Conservation (phyloP, 495 filamentous ascomycete genomes). For the Glarea lozoyensis region DNA sequence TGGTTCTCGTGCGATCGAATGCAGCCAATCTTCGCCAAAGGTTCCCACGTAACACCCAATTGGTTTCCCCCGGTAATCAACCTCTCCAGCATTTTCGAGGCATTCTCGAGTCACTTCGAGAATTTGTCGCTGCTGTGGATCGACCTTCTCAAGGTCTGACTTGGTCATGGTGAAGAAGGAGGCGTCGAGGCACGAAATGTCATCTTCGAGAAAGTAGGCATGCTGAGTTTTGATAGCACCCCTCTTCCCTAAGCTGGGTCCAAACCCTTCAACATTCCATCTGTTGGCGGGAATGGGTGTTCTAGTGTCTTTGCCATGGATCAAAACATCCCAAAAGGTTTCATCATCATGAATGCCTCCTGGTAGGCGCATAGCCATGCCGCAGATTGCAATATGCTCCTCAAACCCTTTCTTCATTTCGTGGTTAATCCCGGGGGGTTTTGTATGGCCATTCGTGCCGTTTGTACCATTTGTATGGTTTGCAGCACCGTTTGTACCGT, state of each 20-base stretch:
- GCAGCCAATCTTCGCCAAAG: constrained; percentile 29
- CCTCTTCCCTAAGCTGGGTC: not conserved
- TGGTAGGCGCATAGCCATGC: constrained; percentile 8
- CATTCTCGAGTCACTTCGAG: constrained; percentile 48
- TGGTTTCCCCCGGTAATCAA: constrained; percentile 13
- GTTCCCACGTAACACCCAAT: constrained; percentile 25
- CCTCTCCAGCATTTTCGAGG: constrained; percentile 42
- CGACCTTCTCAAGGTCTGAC: constrained; percentile 45
- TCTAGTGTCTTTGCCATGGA: not conserved
- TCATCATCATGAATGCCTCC: constrained; percentile 1
- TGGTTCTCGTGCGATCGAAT: constrained; percentile 24
- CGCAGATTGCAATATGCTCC: constrained; percentile 22
- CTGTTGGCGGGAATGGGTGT: not conserved
- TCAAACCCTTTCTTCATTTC: no score
- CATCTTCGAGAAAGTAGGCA: constrained; percentile 38
- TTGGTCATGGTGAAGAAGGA: constrained; percentile 47
- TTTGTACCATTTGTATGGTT: no score
- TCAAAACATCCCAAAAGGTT: constrained; percentile 6
- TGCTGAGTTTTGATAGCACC: constrained; percentile 21
- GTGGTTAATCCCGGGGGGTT: no score
- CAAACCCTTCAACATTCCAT: constrained; percentile 3
- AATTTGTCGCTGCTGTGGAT: constrained; percentile 46
- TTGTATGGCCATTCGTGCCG: no score
- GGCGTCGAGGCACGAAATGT: constrained; percentile 46
- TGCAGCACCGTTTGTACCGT: no score